These are phyloP conservation scores for Eleusine coracana DNA, from an alignment of 176 grass and related monocot genomes.

Conservation along the genomic window DNA sequence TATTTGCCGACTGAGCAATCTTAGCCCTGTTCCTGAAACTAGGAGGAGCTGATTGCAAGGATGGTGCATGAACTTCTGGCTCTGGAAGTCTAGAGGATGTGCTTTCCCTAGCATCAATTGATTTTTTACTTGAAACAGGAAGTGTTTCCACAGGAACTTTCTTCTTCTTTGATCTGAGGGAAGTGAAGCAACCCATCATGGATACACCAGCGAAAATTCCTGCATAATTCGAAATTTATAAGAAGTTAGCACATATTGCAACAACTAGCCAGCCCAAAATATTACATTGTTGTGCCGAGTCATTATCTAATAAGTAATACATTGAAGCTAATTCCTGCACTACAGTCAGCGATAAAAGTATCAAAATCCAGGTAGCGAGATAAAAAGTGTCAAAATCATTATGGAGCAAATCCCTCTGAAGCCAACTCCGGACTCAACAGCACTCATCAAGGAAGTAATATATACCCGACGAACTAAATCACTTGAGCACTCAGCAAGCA, in stretches of 20 bases:
- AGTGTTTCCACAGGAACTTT: slow-evolving; percentile 44
- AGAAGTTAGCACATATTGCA: slow-evolving; percentile 18
- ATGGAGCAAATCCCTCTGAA: slow-evolving; percentile 21
- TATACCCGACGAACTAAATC: neutral
- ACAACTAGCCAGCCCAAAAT: slow-evolving; percentile 10
- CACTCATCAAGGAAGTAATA: neutral
- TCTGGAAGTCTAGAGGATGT: slow-evolving; percentile 80
- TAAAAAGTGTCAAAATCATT: neutral
- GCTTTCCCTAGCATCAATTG: slow-evolving; percentile 45
- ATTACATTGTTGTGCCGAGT: slow-evolving; percentile 15
- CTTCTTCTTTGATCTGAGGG: slow-evolving; percentile 82
- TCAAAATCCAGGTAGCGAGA: neutral
- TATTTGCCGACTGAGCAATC: slow-evolving; percentile 50
- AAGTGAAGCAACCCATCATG: slow-evolving; percentile 96
- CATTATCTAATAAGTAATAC: neutral
- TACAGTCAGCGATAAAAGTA: neutral
- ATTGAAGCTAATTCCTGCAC: slow-evolving; percentile 36
- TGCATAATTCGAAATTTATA: slow-evolving; percentile 24
- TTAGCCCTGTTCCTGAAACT: slow-evolving; percentile 85
- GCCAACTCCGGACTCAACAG: slow-evolving; percentile 1
- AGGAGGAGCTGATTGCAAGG: slow-evolving; percentile 89
- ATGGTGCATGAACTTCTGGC: slow-evolving; percentile 67
- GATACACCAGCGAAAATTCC: neutral
- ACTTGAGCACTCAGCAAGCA: neutral
- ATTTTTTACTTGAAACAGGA: slow-evolving; percentile 44